These are phyloP conservation scores for Capronia epimyces DNA, from an alignment of 2,329 filamentous ascomycete genomes.

Conservation along the genomic window DNA sequence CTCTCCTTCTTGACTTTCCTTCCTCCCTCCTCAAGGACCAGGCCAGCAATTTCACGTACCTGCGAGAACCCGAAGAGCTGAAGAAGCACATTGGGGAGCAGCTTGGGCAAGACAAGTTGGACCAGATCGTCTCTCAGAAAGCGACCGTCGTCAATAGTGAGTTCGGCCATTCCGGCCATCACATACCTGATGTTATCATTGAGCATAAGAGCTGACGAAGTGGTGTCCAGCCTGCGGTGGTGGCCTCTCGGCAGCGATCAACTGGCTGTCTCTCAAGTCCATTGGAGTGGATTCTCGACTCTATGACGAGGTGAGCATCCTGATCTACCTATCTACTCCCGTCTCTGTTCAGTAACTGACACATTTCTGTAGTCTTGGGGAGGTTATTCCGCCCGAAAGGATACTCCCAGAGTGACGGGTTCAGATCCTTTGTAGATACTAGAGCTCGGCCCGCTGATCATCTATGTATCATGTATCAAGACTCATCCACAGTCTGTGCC, in stretches of 20 bases:
- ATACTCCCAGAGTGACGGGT: conserved; percentile 8
- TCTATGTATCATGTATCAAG: conserved; percentile 3
- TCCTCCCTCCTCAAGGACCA: conserved; percentile 9
- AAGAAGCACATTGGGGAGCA: conserved; percentile 6
- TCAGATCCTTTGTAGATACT: conserved; percentile 7
- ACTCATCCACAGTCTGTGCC: conserved; percentile 11
- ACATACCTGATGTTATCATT: neutral
- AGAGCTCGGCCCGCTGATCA: no score
- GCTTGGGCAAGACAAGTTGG: conserved; percentile 8
- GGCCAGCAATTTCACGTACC: conserved; percentile 8
- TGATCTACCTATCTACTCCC: no score
- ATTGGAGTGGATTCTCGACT: conserved; percentile 10
- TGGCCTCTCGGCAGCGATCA: conserved; percentile 10
- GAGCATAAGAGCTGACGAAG: conserved; percentile 2
- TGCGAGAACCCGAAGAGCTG: conserved; percentile 5
- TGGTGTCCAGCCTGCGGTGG: conserved; percentile 4
- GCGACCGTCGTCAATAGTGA: conserved; percentile 8
- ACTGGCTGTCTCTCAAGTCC: conserved; percentile 5
- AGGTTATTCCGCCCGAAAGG: conserved; percentile 5
- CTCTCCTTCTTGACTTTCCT: conserved; percentile 10
- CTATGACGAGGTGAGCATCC: conserved; percentile 10
- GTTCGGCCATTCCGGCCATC: neutral
- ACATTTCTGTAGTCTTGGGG: conserved; percentile 1
- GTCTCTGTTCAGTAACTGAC: no score
- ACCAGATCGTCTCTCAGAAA: conserved; percentile 2